Evolutionary conservation across 1,139 yeast genomes (phyloP).

Genomic region (Yamadazyma mexicana): DNA sequence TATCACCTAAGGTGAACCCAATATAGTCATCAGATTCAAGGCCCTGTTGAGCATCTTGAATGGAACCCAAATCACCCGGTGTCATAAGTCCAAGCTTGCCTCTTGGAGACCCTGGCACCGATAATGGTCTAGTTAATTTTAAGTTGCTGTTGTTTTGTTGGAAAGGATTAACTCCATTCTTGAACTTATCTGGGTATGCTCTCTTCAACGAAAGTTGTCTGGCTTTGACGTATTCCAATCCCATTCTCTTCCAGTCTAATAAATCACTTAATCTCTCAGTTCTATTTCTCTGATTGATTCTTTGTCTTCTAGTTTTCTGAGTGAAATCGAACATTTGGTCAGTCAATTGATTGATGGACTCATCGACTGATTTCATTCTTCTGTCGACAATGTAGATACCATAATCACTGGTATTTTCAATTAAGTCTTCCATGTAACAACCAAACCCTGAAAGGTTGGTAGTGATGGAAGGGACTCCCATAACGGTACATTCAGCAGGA

Average conservation of each 20-base stretch:
- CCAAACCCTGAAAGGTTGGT: constrained; percentile 97
- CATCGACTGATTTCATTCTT: constrained; percentile 90
- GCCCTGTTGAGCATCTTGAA: constrained; percentile 79
- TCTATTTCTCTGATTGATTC: constrained; percentile 96
- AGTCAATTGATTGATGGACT: constrained; percentile 86
- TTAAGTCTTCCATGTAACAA: constrained; percentile 96
- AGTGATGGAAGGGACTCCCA: constrained; percentile 99
- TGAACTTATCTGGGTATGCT: constrained; percentile 88
- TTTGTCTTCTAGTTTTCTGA: constrained; percentile 88
- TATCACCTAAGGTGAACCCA: constrained; percentile 69
- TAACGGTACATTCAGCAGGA: constrained; percentile 98
- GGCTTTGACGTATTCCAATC: constrained; percentile 92
- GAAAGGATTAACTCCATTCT: constrained; percentile 63
- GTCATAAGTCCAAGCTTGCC: constrained; percentile 72
- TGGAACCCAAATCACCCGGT: constrained; percentile 96
- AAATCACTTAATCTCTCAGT: constrained; percentile 91
- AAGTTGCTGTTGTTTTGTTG: constrained; percentile 45
- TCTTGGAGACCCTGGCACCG: constrained; percentile 95
- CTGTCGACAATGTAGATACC: constrained; percentile 97
- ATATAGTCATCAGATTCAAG: constrained; percentile 74
- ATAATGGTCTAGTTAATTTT: constrained; percentile 86
- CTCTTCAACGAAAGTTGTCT: constrained; percentile 88
- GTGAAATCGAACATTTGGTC: constrained; percentile 89
- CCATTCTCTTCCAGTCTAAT: constrained; percentile 98
- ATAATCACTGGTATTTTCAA: constrained; percentile 91